Evolutionary conservation across 2,329 filamentous ascomycete genomes (phyloP), one percentile per base, ranked within the genome.

Genomic region (Leptographium procerum): DNA sequence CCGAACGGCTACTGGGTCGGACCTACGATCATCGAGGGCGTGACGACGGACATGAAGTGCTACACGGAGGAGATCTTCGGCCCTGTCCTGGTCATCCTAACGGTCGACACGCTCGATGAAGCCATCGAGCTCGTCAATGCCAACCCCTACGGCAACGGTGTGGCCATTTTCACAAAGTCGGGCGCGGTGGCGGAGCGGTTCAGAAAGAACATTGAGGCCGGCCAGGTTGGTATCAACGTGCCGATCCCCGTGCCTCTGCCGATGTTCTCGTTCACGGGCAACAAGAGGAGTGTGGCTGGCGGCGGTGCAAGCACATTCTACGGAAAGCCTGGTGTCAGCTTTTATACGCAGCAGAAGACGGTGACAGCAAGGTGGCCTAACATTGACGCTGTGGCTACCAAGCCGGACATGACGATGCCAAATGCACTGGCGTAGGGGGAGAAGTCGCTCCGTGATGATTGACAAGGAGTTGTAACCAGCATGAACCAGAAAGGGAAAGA

Each of bases 301-400:
- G 91, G 91, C 57, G 92, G 94, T 61, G 88, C 89, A 36, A 95
- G 83, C 75, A 95, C 91, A 19, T 97, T 99, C 71, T 99, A 99
- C 73, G 92, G 92, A 65, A 87, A 89, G 73, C 89, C 91, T 1
- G 94, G 92, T 28, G 74, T 99, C 69, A 85, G 88, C 69, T 99
- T 99, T 71, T 97, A 95, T 74, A 99, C 92, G 4, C 92, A 97
- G 76, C 82, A 88, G 69, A 96, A 97, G 87, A 97, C 92, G 3
- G 92, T 97, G 52, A 97, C 92, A 56, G 87, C 89, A 64, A 75
- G 94, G 70, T 97, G 94, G 92, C 83, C 84, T 66, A 84, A 81
- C 62, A 85, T 91, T 68, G 91, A 96, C 74, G 91, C 90, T 1
- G 81, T 92, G 56, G 86, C 84, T 57, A 88, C 84, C 64, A 92